A percentile compares a stretch with the other conserved stretches of the same genome.
These are phyloP conservation scores for Malassezia equina DNA, from an alignment of 1,284 basidiomycete genomes.

Conservation along the genomic window DNA sequence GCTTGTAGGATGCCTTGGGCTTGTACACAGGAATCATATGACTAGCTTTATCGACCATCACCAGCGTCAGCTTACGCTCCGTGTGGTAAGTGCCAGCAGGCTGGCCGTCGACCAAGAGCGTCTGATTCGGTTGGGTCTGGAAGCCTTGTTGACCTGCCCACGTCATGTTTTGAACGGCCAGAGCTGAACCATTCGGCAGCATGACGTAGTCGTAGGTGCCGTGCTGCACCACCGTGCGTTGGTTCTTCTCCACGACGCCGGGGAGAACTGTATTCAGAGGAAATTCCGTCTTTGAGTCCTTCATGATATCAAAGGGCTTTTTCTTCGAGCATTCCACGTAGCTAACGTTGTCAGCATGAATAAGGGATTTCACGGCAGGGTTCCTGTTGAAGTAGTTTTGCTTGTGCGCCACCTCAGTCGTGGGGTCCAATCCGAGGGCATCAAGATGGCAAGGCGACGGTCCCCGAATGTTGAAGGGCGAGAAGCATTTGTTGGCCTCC, in stretches of 20 bases:
- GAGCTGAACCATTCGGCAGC: conserved; percentile 28
- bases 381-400: conserved; percentile 26
- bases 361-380: conserved; percentile 28
- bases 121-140: conserved; percentile 21
- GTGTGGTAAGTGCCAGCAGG: conserved; percentile 22
- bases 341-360: conserved; percentile 28
- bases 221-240: conserved; percentile 30
- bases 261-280: conserved; percentile 24
- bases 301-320: conserved; percentile 20
- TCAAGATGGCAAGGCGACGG: conserved; percentile 7
- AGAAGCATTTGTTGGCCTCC: conserved; percentile 27
- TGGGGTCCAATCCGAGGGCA: conserved; percentile 18
- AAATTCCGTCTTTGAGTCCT: conserved; percentile 11
- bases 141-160: conserved; percentile 43
- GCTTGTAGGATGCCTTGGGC: conserved; percentile 26
- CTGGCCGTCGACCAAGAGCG: conserved; percentile 16
- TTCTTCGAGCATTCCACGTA: conserved; percentile 27
- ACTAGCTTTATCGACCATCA: conserved; percentile 11
- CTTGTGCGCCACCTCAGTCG: background rate
- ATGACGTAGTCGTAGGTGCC: conserved; percentile 32
- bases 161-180: conserved; percentile 41
- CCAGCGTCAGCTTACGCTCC: conserved; percentile 34
- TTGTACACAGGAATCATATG: conserved; percentile 37
- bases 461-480: conserved; percentile 19
- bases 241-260: conserved; percentile 28